These are phyloP conservation scores for Hypoxylon sp. DNA, from an alignment of 2,329 filamentous ascomycete genomes.

Conservation along the genomic window DNA sequence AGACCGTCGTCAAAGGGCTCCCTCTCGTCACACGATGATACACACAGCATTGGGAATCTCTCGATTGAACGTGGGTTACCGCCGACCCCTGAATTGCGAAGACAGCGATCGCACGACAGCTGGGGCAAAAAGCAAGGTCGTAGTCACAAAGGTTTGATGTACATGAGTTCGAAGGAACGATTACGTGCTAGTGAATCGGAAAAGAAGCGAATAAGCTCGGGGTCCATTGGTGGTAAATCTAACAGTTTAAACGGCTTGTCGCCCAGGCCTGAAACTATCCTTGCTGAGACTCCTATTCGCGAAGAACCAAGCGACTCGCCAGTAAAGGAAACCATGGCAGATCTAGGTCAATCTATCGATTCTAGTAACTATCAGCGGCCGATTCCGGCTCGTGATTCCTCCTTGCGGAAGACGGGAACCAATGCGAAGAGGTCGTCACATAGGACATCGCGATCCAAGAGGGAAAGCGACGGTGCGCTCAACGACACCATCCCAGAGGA, in stretches of 20 bases:
- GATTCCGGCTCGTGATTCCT: conserved; percentile 77
- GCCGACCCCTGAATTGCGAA: conserved; percentile 62
- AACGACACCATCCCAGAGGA: conserved; percentile 60
- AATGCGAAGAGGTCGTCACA: conserved; percentile 66
- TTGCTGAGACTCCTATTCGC: conserved; percentile 66
- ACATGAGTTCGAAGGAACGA: conserved; percentile 79
- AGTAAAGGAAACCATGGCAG: conserved; percentile 30
- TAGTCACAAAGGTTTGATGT: conserved; percentile 72
- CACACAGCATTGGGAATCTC: conserved; percentile 72
- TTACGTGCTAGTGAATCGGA: conserved; percentile 73
- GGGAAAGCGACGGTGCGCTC: conserved; percentile 56
- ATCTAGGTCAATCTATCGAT: conserved; percentile 44
- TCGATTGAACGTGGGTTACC: conserved; percentile 70
- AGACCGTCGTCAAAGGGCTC: conserved; percentile 72
- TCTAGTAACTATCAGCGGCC: conserved; percentile 44
- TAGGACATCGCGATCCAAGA: conserved; percentile 63
- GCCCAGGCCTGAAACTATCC: conserved; percentile 61
- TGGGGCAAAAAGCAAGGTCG: conserved; percentile 70
- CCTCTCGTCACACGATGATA: conserved; percentile 67
- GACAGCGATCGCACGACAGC: conserved; percentile 69
- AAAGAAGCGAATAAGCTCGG: conserved; percentile 66
- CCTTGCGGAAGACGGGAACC: conserved; percentile 68
- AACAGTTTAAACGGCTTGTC: conserved; percentile 55
- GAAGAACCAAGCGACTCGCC: conserved; percentile 62
- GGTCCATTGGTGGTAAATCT: conserved; percentile 55